Base-by-base conservation (phyloP, 495 filamentous ascomycete genomes). In the Pseudoneurospora amorphoporcata region DNA sequence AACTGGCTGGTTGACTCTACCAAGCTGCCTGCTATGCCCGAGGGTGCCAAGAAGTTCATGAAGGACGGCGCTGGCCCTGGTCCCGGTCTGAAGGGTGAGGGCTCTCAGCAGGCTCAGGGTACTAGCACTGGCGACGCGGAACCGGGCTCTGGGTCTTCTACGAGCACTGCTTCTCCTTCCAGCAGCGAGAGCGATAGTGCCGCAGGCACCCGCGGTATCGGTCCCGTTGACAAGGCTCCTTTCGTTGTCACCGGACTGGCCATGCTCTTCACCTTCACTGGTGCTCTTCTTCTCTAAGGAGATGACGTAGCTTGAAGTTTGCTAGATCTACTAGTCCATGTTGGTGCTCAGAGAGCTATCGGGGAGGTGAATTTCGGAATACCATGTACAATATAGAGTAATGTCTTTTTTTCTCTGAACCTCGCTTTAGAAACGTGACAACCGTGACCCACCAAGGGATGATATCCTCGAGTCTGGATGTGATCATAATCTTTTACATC, bases 21-120 rank as follows among this genome's bases (percentile, higher is more conserved):
- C 71, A 77, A 82, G 37, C 90, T 98, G 12, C 95, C 95, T 3
- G 88, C 89, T 47, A 91, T 98, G 29, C 95, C 95, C 5, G 77
- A 81, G 0, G 86, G 82, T 23, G 93, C 92, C 32, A 74, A 79
- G 69, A 81, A 90, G 83, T 92, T 87, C 82, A 89, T 96, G 86
- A 88, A 80, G 65, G 79, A 88, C 6, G 92, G 93, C 76, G 93
- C 93, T 69, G 93, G 94, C 68, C 83, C 81, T 32, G 92, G 90
- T 3, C 85, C 86, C 0, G 94, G 94, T 72, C 90, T 97, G 68
- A 80, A 79, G 7, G 94, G 94, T 12, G 72, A 82, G 40, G 93
- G 94, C 43, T 92, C 90, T 71, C 92, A 94, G 84, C 87, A 89
- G 71, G 86, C 89, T 3, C 91, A 88, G 68, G 81, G 80, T 41